Evolutionary conservation across 2,329 filamentous ascomycete species (phyloP).

Genomic region (Bertia moriformis): DNA sequence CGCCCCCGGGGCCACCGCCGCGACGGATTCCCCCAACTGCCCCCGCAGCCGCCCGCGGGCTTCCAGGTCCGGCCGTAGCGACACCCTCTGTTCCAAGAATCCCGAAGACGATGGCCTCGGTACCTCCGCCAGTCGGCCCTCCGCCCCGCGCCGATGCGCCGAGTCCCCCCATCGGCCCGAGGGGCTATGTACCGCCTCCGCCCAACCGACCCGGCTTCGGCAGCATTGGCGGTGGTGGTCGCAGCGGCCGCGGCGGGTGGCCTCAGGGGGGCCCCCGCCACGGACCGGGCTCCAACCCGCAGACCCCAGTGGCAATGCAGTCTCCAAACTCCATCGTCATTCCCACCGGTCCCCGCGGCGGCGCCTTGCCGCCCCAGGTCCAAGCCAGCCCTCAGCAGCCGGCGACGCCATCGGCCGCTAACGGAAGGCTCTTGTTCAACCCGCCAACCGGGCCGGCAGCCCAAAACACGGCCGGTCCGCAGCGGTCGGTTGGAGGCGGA

Average conservation of each 20-base stretch:
- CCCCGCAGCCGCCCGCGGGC: no score
- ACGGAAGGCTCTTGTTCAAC: conserved; percentile 38
- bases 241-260: not conserved
- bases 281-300: no score
- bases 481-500: conserved; percentile 5
- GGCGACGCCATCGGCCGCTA: conserved; percentile 18
- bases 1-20: no score
- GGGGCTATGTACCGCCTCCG: no score
- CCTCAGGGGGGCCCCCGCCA: not conserved
- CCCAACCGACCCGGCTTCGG: not conserved
- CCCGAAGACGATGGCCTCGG: no score
- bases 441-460: conserved; percentile 37
- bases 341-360: conserved; percentile 30
- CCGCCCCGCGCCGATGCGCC: not conserved
- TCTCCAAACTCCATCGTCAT: conserved; percentile 12
- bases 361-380: conserved; percentile 11
- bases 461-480: conserved; percentile 13
- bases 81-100: no score
- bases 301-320: not conserved
- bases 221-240: no score
- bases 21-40: not conserved
- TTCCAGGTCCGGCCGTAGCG: no score
- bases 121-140: no score
- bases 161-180: not conserved
- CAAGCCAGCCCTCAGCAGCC: no score